Base-by-base conservation (phyloP, 306 rosid genomes). In the Acacia crassicarpa region DNA sequence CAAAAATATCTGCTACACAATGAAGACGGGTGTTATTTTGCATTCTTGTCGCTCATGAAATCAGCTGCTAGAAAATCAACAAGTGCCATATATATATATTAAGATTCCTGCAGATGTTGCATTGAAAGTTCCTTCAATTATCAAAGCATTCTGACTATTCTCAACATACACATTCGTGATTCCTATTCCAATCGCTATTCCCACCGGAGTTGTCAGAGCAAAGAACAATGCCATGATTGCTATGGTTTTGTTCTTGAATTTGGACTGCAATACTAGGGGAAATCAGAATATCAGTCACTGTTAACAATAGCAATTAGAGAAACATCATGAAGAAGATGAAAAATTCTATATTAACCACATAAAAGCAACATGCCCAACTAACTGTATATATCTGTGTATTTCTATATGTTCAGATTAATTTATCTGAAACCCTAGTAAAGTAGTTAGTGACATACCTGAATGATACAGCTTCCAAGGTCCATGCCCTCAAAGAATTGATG, bases 21-120 rank as follows among this genome's bases (percentile, higher is more conserved):
- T 19, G 62, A 70, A 87, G 87, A 0, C 9, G 75, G 0, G 48
- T 38, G 45, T 45, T 81, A 1, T 81, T 81, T 62, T 87, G 90
- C 82, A 87, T 81, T 4, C 84, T 84, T 84, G 15, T 81, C 85
- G 54, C 44, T 70, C 90, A 87, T 84, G 11, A 68, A 84, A 68
- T 84, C 87, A 4, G 78, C 62, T 0, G 87, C 87, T 8, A 84
- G 58, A 44, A 84, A 45, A 75, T 87, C 87, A 3, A 92, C 92
- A 11, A 90, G 90, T 1, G 97, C 67, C 94, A 90, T 92, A 8
- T 90, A 90, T 92, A 8, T 90, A 92, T 9, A 90, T 89, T 51
- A 90, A 81, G 4, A 92, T 87, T 19, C 93, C 97, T 10, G 93
- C 82, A 0, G 94, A 89, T 10, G 94, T 90, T 14, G 93, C 91